Evolutionary conservation across 352 stramenopile species (phyloP), one percentile per base, ranked within the genome.

Genomic region (Pythium folliculosum): DNA sequence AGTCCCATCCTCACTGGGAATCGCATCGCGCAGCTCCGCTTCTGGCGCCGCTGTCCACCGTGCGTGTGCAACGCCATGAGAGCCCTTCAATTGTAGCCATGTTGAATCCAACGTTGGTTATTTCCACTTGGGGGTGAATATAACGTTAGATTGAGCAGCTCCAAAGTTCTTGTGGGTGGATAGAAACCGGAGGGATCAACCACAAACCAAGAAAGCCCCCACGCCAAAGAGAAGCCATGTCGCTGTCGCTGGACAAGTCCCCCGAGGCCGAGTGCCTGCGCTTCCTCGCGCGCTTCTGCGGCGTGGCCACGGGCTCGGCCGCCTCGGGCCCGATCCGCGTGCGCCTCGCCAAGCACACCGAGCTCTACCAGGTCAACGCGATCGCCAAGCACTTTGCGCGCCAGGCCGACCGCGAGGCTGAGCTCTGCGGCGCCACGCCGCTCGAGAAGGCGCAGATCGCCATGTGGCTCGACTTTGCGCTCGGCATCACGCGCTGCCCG

Each of bases 211-310:
- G 1, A 60, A 21, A 5, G 19, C 35, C 50, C 16, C 12, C 50
- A 2, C 13, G n/a, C 17, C 7, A 45, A 32, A 19, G 38, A 32
- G 16, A 48, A 27, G n/a, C 52, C 48, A 95, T 95, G 87, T 90
- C 87, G 68, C 78, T 95, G 38, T 91, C 84, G 65, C 78, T 95
- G 48, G 82, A 95, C 78, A 77, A 92, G 80, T 92, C 81, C 23
- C 59, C 71, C 8, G 77, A 89, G 23, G 80, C 87, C 49, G 82
- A 89, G 65, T 91, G 84, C 66, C 64, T 95, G 70, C 85, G 87
- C 76, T 95, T 95, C 73, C 67, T 90, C 32, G 87, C 84, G 67
- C 87, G 87, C 61, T 93, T 95, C 72, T 89, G 81, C 63, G 84
- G 87, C 65, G 77, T 93, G 21, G 89, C 74, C 73, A 78, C 89